These are phyloP conservation scores for Chrysanthemum seticuspe DNA, from an alignment of 129 eudicot genomes.

Conservation along the genomic window DNA sequence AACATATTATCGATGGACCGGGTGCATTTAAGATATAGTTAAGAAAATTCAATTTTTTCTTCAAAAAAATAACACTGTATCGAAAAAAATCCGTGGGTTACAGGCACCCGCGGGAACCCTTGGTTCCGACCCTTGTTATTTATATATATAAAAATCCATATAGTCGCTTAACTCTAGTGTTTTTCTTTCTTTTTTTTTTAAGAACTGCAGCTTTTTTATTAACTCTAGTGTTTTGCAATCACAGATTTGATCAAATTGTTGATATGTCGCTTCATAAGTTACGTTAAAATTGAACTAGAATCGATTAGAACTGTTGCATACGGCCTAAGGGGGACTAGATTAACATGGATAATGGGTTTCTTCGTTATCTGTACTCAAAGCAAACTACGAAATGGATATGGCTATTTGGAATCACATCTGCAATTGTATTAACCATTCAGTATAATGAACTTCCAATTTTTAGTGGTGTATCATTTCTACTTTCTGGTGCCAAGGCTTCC, in stretches of 20 bases:
- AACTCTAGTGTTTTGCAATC: neutral
- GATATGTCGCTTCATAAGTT: neutral
- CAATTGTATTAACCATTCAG: slow-evolving; percentile 36
- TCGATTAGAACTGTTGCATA: slow-evolving; percentile 8
- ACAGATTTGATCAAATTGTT: slow-evolving; percentile 1
- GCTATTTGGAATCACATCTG: slow-evolving; percentile 35
- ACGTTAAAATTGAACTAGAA: neutral
- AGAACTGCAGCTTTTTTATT: neutral
- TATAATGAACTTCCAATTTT: slow-evolving; percentile 37
- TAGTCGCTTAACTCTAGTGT: neutral
- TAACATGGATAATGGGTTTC: slow-evolving; percentile 41
- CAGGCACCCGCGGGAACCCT: no score
- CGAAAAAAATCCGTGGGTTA: no score
- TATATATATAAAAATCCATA: no score
- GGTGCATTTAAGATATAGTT: no score
- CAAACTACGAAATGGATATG: slow-evolving; percentile 38
- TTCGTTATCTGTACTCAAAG: slow-evolving; percentile 21
- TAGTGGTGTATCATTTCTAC: slow-evolving; percentile 28
- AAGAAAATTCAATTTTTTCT: no score
- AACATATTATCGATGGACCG: no score
- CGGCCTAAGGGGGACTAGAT: slow-evolving; percentile 14
- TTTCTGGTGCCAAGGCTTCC: slow-evolving; percentile 33
- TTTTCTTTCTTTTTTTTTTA: neutral
- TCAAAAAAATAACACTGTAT: no score
- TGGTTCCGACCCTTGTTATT: no score